A percentile compares a stretch with the other conserved stretches of the same genome.
phyloP scores from a whole-genome alignment of 441 rosid genomes.

The Pelargonium australe region DNA sequence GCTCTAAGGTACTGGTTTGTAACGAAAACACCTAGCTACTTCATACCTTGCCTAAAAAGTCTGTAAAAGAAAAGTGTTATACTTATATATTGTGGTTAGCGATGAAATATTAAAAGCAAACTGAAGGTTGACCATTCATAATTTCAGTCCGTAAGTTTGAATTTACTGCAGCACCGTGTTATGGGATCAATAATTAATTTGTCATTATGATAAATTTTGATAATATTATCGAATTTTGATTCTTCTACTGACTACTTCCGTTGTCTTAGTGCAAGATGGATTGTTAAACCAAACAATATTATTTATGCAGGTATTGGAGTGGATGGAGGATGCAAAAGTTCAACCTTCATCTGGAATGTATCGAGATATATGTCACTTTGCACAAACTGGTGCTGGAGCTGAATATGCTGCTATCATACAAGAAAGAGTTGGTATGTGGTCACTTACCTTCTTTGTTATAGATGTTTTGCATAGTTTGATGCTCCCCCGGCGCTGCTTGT shows the following conservation, averaged over 20 bases:
- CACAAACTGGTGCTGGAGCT: slow-evolving; percentile 23
- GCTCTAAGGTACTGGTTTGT: too few relatives aligned
- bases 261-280: neutral
- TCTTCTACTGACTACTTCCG: neutral
- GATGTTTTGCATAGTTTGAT: too few relatives aligned
- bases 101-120: too few relatives aligned
- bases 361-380: slow-evolving; percentile 18
- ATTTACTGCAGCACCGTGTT: too few relatives aligned
- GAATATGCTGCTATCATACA: slow-evolving; percentile 21
- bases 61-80: too few relatives aligned
- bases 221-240: neutral
- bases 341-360: slow-evolving; percentile 25
- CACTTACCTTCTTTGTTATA: neutral
- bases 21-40: too few relatives aligned
- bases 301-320: slow-evolving; percentile 19
- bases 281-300: slow-evolving; percentile 1
- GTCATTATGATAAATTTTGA: neutral
- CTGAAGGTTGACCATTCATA: too few relatives aligned
- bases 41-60: too few relatives aligned
- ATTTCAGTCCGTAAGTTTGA: too few relatives aligned
- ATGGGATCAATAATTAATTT: neutral
- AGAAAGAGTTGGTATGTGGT: slow-evolving; percentile 22
- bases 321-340: slow-evolving; percentile 28
- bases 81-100: too few relatives aligned
- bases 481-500: too few relatives aligned